Evolutionary conservation across 2,329 filamentous ascomycete genomes (phyloP).

Genomic region (Pseudogymnoascus sp.): DNA sequence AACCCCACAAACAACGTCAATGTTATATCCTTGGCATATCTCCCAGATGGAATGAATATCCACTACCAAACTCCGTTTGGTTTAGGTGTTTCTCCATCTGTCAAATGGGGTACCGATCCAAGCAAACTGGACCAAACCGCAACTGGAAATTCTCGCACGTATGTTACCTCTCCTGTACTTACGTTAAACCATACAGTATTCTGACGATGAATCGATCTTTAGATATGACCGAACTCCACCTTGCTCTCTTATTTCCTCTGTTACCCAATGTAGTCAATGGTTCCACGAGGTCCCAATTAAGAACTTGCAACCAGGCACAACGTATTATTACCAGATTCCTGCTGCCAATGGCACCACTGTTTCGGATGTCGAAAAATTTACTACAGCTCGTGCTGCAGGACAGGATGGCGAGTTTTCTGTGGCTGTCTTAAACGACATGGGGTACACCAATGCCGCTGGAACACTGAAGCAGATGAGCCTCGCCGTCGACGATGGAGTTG

Average conservation of each 20-base stretch:
- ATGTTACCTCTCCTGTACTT: constrained; percentile 16
- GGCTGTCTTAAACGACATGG: constrained; percentile 45
- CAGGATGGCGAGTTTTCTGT: constrained; percentile 35
- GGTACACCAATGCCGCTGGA: constrained; percentile 43
- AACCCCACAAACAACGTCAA: constrained; percentile 45
- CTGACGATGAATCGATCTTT: background rate
- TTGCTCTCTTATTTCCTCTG: constrained; percentile 35
- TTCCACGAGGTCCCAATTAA: constrained; percentile 43
- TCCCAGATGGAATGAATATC: constrained; percentile 42
- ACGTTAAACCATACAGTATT: background rate
- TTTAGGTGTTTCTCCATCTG: constrained; percentile 35
- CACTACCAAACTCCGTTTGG: constrained; percentile 48
- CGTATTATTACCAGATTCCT: constrained; percentile 43
- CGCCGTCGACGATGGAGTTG: constrained; percentile 36
- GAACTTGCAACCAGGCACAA: constrained; percentile 34
- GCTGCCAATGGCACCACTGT: constrained; percentile 42
- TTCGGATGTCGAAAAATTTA: constrained; percentile 39
- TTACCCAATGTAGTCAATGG: constrained; percentile 44
- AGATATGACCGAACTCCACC: constrained; percentile 44
- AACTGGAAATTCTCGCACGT: constrained; percentile 35
- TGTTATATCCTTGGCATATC: constrained; percentile 41
- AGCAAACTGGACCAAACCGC: constrained; percentile 29
- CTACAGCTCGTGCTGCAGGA: constrained; percentile 37
- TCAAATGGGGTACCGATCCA: constrained; percentile 36
- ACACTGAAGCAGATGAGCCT: constrained; percentile 37